Conservation (phyloP, 345 rosid species). For the Citrus trifoliata region DNA sequence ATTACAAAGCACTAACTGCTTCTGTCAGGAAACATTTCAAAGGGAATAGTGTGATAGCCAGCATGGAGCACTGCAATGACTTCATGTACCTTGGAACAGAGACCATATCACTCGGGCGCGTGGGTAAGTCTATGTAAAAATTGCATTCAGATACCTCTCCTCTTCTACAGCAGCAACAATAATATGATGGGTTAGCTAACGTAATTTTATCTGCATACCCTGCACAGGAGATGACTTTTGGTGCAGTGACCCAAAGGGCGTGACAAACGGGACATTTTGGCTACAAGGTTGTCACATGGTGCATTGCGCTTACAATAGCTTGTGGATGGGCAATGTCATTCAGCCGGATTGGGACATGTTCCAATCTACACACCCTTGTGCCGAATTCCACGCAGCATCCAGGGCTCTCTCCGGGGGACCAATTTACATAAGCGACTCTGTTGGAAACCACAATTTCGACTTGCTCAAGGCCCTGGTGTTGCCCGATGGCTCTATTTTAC, state of each 20-base stretch:
- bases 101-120: slow-evolving; percentile 57
- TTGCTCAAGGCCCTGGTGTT: slow-evolving; percentile 45
- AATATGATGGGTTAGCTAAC: background rate
- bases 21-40: slow-evolving; percentile 54
- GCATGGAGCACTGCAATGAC: slow-evolving; percentile 66
- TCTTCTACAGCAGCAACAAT: background rate
- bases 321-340: slow-evolving; percentile 68
- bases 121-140: slow-evolving; percentile 28
- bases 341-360: slow-evolving; percentile 79
- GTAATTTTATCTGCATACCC: too few relatives aligned
- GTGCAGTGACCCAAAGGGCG: slow-evolving; percentile 61
- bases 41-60: slow-evolving; percentile 62
- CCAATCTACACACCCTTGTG: slow-evolving; percentile 64
- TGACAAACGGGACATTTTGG: slow-evolving; percentile 60
- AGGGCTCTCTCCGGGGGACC: slow-evolving; percentile 64
- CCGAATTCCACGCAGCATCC: slow-evolving; percentile 61
- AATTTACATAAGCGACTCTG: slow-evolving; percentile 46
- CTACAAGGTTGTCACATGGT: slow-evolving; percentile 71
- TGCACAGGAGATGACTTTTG: slow-evolving; percentile 58
- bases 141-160: background rate
- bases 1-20: slow-evolving; percentile 48
- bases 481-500: slow-evolving; percentile 51
- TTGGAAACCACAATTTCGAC: slow-evolving; percentile 44
- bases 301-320: slow-evolving; percentile 62
- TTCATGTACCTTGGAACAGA: slow-evolving; percentile 66